Percentiles rank a stretch among this genome's conserved stretches.
Evolutionary conservation across 2,329 filamentous ascomycete genomes (phyloP).

Genomic region (Diaporthe capsici): DNA sequence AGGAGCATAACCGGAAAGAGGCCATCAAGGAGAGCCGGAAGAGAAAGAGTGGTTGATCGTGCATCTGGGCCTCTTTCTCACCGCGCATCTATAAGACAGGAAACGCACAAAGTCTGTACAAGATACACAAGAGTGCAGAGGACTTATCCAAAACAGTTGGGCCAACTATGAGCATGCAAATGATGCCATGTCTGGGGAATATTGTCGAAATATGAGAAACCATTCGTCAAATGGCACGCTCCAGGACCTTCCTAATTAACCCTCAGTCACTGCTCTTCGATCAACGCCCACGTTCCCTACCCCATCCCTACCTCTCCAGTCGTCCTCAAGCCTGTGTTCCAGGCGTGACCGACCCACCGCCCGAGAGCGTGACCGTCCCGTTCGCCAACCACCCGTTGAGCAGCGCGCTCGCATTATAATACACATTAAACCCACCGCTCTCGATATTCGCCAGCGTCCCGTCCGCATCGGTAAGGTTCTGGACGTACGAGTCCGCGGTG

Average conservation of each 20-base stretch:
- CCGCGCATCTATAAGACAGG: neutral
- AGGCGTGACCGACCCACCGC: conserved; percentile 11
- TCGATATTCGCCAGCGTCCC: conserved; percentile 37
- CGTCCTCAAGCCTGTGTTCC: neutral
- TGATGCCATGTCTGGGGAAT: neutral
- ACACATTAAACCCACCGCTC: conserved; percentile 40
- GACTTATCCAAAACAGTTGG: neutral
- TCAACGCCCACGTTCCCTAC: neutral
- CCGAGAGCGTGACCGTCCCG: conserved; percentile 29
- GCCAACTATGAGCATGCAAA: neutral
- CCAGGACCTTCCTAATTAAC: neutral
- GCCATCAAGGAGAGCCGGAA: conserved; percentile 74
- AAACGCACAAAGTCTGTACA: too few relatives aligned
- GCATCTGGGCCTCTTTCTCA: neutral
- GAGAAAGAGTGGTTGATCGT: conserved; percentile 55
- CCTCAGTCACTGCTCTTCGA: too few relatives aligned
- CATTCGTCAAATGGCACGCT: too few relatives aligned
- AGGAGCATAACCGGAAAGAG: conserved; percentile 76
- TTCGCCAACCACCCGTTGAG: conserved; percentile 36
- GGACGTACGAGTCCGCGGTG: conserved; percentile 42
- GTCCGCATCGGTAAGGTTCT: conserved; percentile 42
- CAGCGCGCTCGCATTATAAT: conserved; percentile 40
- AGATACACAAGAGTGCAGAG: neutral
- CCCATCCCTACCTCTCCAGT: too few relatives aligned
- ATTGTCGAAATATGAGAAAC: neutral